Evolutionary conservation across 1,284 basidiomycete species (phyloP), one percentile per base, ranked within the genome.

Genomic region (Trametes hirsuta): DNA sequence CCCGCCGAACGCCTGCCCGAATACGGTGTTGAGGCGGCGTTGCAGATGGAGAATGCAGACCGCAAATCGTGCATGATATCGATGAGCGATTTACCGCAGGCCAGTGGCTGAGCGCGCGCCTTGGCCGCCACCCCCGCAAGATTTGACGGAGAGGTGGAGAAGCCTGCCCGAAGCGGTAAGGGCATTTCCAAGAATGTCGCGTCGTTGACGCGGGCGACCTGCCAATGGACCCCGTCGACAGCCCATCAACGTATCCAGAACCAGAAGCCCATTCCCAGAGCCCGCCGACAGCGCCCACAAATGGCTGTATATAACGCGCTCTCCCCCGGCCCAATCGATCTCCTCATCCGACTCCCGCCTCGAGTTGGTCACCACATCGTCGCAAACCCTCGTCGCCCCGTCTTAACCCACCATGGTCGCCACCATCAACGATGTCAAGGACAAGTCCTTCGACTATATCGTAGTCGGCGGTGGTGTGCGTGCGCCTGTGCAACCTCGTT

Each of bases 401-500:
- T 6, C 24, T 9, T 36, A 4, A 10, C 5, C 12, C 37, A 59
- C 46, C 21, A 72, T 71, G 71, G 34, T 59, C 34, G 65, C 65
- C 6, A 53, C 61, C 22, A 53, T 72, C 39, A 53, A 68, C 40
- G 59, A 69, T 12, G 64, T 73, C 35, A 59, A 67, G 24, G 59
- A 62, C 59, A 65, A 70, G 55, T 58, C 62, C n/a, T 73, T 73
- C 46, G 72, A 73, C 66, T 73, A 71, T 50, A 60, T 73, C 44
- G 61, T 73, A 9, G 65, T 67, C 54, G 62, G 65, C 42, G 64
- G 66, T 34, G 68, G 68, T 37, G 67, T 69, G 61, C 34, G 67
- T 61, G 12, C 6, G 35, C 22, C 47, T 37, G 35, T 36, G 6
- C 5, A 37, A 25, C 15, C 18, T 18, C 22, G 34, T 14, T n/a